Evolutionary conservation across 352 stramenopile genomes (phyloP).

Genomic region (Hyaloperonospora arabidopsidis): DNA sequence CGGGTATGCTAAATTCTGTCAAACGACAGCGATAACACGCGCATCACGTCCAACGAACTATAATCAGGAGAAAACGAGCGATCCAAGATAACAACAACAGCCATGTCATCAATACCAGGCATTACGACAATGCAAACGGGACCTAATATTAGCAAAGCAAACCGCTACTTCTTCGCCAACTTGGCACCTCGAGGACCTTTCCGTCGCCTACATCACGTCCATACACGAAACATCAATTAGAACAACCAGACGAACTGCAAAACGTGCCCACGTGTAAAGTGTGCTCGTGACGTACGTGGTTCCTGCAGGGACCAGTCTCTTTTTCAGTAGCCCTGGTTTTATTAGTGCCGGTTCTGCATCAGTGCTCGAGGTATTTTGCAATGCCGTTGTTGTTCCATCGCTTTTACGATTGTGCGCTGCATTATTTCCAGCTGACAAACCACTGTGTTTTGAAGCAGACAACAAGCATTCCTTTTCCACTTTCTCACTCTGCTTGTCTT

Average conservation of each 20-base stretch:
- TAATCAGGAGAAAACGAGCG: too few species aligned
- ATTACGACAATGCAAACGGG: too few species aligned
- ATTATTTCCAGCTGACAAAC: background rate
- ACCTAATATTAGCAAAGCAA: too few species aligned
- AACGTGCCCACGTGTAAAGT: background rate
- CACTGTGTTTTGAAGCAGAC: conserved; percentile 3
- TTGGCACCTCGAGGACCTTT: conserved; percentile 49
- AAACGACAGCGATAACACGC: too few species aligned
- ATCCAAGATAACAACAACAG: too few species aligned
- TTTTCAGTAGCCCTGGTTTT: conserved; percentile 32
- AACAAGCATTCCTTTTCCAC: conserved; percentile 2
- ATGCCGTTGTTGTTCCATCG: background rate
- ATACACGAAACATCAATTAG: background rate
- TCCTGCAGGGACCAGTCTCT: conserved; percentile 37
- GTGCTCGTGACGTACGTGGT: conserved; percentile 33
- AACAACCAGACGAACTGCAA: background rate
- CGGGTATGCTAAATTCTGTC: too few species aligned
- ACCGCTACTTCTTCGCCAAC: conserved; percentile 37
- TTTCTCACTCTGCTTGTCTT: conserved; percentile 21
- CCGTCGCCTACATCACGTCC: conserved; percentile 26
- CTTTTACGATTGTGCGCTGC: conserved; percentile 2
- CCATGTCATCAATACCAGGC: too few species aligned
- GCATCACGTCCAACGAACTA: too few species aligned
- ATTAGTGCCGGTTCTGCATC: conserved; percentile 3
- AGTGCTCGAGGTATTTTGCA: conserved; percentile 10